Percentiles rank a stretch among this genome's conserved stretches.
Evolutionary conservation across 345 rosid genomes (phyloP).

Genomic region (Moricandia moricandioides): DNA sequence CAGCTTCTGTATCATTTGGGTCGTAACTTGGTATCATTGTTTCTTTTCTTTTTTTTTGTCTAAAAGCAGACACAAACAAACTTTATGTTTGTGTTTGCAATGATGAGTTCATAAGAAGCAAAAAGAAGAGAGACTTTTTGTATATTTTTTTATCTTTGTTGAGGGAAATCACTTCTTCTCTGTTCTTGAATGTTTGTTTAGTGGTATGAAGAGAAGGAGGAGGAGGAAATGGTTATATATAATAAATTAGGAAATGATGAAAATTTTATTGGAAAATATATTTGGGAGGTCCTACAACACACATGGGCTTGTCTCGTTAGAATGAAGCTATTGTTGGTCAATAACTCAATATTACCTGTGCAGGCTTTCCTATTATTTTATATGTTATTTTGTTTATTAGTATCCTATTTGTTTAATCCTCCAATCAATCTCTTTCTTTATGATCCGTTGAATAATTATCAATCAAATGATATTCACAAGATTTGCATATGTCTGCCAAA

Average conservation of each 20-base stretch:
- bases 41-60: slow-evolving; percentile 20
- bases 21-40: slow-evolving; percentile 68
- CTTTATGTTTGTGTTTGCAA: slow-evolving; percentile 24
- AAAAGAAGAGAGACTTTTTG: background rate
- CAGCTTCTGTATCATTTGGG: slow-evolving; percentile 70
- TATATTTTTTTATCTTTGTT: background rate
- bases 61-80: slow-evolving; percentile 26
- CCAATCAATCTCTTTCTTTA: slow-evolving; percentile 39
- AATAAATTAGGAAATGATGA: slow-evolving; percentile 47
- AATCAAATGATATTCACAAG: slow-evolving; percentile 40
- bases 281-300: slow-evolving; percentile 75
- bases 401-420: slow-evolving; percentile 32
- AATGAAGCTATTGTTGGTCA: slow-evolving; percentile 59
- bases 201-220: slow-evolving; percentile 36
- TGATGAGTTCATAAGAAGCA: slow-evolving; percentile 8
- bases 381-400: slow-evolving; percentile 3
- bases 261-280: slow-evolving; percentile 32
- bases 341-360: slow-evolving; percentile 39
- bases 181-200: slow-evolving; percentile 35
- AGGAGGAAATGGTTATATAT: slow-evolving; percentile 56
- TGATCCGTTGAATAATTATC: slow-evolving; percentile 35
- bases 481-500: slow-evolving; percentile 42
- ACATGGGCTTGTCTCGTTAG: slow-evolving; percentile 84
- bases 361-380: slow-evolving; percentile 29
- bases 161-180: slow-evolving; percentile 13